Percentiles rank a stretch among this genome's conserved stretches.
These are phyloP conservation scores for Dioscorea cayenensis DNA, from an alignment of 116 monocot genomes.

Conservation along the genomic window DNA sequence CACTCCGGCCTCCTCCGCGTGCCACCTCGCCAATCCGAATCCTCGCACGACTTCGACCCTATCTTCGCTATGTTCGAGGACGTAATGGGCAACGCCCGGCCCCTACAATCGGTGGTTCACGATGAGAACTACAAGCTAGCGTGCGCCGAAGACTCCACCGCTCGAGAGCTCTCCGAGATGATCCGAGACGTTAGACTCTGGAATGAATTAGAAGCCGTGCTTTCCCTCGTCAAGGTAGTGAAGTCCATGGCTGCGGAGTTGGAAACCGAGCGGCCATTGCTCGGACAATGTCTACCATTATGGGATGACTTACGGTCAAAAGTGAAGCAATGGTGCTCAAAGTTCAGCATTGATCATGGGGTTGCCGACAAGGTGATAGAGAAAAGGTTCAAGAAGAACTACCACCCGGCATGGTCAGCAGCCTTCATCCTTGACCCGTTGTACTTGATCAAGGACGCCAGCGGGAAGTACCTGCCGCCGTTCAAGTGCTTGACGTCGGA, in stretches of 20 bases:
- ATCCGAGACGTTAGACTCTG: conserved; percentile 60
- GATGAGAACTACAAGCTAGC: conserved; percentile 63
- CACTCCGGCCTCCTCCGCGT: conserved; percentile 40
- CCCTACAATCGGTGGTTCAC: conserved; percentile 33
- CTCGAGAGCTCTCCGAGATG: conserved; percentile 48
- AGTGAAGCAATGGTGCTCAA: conserved; percentile 61
- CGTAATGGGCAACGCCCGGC: conserved; percentile 32
- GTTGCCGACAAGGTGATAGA: conserved; percentile 51
- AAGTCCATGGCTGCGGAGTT: conserved; percentile 44
- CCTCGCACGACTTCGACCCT: conserved; percentile 7
- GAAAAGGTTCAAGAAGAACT: conserved; percentile 74
- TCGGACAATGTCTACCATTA: conserved; percentile 85
- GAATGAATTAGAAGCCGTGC: conserved; percentile 61
- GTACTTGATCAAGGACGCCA: conserved; percentile 71
- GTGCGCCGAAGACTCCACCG: conserved; percentile 36
- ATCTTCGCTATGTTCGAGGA: conserved; percentile 75
- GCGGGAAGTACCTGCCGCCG: conserved; percentile 95
- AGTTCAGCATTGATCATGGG: conserved; percentile 34
- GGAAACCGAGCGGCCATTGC: conserved; percentile 75
- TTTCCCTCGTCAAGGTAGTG: conserved; percentile 47
- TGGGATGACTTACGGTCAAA: conserved; percentile 79
- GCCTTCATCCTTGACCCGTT: conserved; percentile 88
- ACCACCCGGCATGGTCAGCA: conserved; percentile 96
- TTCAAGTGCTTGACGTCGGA: conserved; percentile 78
- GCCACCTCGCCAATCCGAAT: not conserved